These are phyloP conservation scores for Jasminum sambac DNA, from an alignment of 257 asterid species.

Conservation along the genomic window DNA sequence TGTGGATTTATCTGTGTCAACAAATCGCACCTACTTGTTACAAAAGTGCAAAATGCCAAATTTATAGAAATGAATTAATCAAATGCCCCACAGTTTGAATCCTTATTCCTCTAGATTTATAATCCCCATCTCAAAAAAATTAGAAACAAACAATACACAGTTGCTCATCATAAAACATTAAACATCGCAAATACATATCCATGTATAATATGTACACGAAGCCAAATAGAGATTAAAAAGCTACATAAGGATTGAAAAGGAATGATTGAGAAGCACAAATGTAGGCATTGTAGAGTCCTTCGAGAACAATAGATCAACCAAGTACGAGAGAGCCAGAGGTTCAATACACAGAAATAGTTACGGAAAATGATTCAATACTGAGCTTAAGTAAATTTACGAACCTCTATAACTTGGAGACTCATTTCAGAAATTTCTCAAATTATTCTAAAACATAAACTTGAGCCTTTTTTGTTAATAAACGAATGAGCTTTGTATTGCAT, in stretches of 20 bases:
- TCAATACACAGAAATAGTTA: too few relatives aligned
- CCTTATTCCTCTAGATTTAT: neutral
- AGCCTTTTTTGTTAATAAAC: too few relatives aligned
- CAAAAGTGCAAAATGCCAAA: neutral
- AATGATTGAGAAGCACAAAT: constrained; percentile 62
- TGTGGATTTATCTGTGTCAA: constrained; percentile 74
- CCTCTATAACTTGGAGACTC: too few relatives aligned
- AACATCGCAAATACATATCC: neutral
- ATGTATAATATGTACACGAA: neutral
- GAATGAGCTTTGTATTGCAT: too few relatives aligned
- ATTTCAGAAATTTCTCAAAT: too few relatives aligned
- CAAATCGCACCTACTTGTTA: constrained; percentile 19
- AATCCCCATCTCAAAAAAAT: neutral
- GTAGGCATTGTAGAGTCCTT: constrained; percentile 34
- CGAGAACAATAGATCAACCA: constrained; percentile 38
- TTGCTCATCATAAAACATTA: neutral
- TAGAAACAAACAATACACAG: neutral
- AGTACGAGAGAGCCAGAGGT: constrained; percentile 65
- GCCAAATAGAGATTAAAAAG: neutral
- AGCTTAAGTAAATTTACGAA: too few relatives aligned
- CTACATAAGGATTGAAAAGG: constrained; percentile 7
- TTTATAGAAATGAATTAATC: neutral
- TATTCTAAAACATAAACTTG: too few relatives aligned
- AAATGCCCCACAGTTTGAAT: neutral
- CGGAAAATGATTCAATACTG: too few relatives aligned